Evolutionary conservation across 2,329 filamentous ascomycete species (phyloP).

Genomic region (Clonostachys solani): DNA sequence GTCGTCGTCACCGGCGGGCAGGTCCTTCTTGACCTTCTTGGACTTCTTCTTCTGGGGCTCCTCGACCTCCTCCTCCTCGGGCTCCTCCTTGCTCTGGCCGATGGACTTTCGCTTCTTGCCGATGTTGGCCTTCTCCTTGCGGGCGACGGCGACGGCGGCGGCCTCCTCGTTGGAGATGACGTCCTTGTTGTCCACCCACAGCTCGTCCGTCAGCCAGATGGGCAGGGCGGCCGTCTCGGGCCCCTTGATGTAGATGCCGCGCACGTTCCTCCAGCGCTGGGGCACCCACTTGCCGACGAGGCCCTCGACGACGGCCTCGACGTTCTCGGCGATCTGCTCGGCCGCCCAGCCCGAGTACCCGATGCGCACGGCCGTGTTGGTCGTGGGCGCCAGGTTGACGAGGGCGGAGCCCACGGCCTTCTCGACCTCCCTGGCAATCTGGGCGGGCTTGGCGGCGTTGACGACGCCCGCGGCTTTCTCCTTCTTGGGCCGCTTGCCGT

Average conservation of each 20-base stretch:
- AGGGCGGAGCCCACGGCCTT: slow-evolving; percentile 73
- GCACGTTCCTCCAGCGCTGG: slow-evolving; percentile 83
- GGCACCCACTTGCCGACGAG: slow-evolving; percentile 78
- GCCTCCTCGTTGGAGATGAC: slow-evolving; percentile 61
- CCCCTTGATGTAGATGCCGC: slow-evolving; percentile 84
- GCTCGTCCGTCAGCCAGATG: slow-evolving; percentile 89
- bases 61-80: slow-evolving; percentile 33
- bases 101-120: slow-evolving; percentile 62
- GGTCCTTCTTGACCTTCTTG: slow-evolving; percentile 18
- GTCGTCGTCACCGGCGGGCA: slow-evolving; percentile 42
- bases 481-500: slow-evolving; percentile 54
- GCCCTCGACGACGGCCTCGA: slow-evolving; percentile 63
- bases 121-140: slow-evolving; percentile 55
- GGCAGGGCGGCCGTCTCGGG: slow-evolving; percentile 83
- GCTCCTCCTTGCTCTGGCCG: slow-evolving; percentile 31
- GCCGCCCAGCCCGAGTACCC: slow-evolving; percentile 71
- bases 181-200: slow-evolving; percentile 78
- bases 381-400: slow-evolving; percentile 73
- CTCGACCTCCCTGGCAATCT: slow-evolving; percentile 77
- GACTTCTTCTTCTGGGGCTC: slow-evolving; percentile 16
- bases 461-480: slow-evolving; percentile 23
- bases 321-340: slow-evolving; percentile 76
- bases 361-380: slow-evolving; percentile 76
- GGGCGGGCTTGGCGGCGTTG: slow-evolving; percentile 50
- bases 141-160: slow-evolving; percentile 29